Percentiles rank a stretch among this genome's conserved stretches.
These are phyloP conservation scores for Aspergillus chevalieri DNA, from an alignment of 2,329 filamentous ascomycete genomes.

Conservation along the genomic window DNA sequence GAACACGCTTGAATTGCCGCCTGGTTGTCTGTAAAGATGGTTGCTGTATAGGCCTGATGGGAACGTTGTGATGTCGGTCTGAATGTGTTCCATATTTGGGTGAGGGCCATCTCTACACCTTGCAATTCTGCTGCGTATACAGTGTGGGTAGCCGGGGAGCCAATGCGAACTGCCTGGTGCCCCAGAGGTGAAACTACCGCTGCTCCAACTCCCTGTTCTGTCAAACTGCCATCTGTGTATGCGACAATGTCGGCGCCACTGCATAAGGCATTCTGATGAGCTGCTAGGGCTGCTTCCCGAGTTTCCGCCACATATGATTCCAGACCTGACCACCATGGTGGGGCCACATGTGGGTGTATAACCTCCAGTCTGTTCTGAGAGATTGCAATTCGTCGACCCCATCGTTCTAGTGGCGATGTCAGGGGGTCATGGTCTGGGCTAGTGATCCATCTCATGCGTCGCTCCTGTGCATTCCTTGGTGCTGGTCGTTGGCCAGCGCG, in stretches of 20 bases:
- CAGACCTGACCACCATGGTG: neutral
- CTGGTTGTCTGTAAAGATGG: conserved; percentile 28
- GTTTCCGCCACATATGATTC: neutral
- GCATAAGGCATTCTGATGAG: neutral
- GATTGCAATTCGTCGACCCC: neutral
- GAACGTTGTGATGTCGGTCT: neutral
- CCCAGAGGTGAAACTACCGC: neutral
- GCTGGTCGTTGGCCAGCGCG: neutral
- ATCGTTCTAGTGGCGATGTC: neutral
- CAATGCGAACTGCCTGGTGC: neutral
- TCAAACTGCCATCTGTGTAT: neutral
- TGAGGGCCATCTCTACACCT: neutral
- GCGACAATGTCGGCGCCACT: neutral
- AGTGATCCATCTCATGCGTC: no score
- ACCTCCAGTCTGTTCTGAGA: neutral
- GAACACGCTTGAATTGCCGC: conserved; percentile 24
- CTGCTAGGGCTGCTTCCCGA: neutral
- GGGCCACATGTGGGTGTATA: neutral
- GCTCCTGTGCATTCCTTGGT: neutral
- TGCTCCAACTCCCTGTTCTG: neutral
- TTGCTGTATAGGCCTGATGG: no score
- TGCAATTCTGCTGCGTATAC: neutral
- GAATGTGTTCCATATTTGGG: neutral
- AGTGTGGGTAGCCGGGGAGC: neutral
- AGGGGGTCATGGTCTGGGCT: neutral